Evolutionary conservation across 306 rosid genomes (phyloP).

Genomic region (Quillaja saponaria): DNA sequence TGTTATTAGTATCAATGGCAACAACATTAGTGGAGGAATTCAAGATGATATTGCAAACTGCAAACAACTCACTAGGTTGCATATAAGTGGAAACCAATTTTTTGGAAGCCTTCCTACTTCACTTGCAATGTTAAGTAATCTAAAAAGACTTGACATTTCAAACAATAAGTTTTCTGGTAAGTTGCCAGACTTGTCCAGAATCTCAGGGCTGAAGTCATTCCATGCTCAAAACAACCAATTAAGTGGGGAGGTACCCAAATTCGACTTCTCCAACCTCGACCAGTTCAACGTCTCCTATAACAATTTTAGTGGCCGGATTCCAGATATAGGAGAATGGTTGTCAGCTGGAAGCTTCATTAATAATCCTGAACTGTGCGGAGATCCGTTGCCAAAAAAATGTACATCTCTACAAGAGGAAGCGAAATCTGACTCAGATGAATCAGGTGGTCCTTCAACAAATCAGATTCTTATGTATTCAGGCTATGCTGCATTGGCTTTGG

Average conservation of each 20-base stretch:
- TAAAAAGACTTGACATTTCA: slow-evolving; percentile 60
- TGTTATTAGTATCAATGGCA: slow-evolving; percentile 46
- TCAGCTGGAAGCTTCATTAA: slow-evolving; percentile 54
- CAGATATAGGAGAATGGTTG: slow-evolving; percentile 38
- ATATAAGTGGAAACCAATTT: slow-evolving; percentile 50
- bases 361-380: slow-evolving; percentile 65
- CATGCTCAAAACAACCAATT: slow-evolving; percentile 64
- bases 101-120: slow-evolving; percentile 59
- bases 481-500: slow-evolving; percentile 51
- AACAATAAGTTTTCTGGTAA: slow-evolving; percentile 51
- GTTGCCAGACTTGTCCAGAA: slow-evolving; percentile 57
- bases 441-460: slow-evolving; percentile 42
- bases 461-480: slow-evolving; percentile 62
- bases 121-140: slow-evolving; percentile 46
- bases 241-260: slow-evolving; percentile 50
- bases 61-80: slow-evolving; percentile 53
- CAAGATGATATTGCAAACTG: slow-evolving; percentile 47
- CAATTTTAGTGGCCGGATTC: slow-evolving; percentile 53
- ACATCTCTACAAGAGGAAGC: neutral
- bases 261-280: slow-evolving; percentile 56
- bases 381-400: slow-evolving; percentile 51
- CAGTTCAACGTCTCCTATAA: slow-evolving; percentile 62
- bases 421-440: slow-evolving; percentile 2
- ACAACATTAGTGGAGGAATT: slow-evolving; percentile 54
- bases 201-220: slow-evolving; percentile 61